Evolutionary conservation across 2,329 filamentous ascomycete species (phyloP).

Genomic region (Rhinocladiella similis): DNA sequence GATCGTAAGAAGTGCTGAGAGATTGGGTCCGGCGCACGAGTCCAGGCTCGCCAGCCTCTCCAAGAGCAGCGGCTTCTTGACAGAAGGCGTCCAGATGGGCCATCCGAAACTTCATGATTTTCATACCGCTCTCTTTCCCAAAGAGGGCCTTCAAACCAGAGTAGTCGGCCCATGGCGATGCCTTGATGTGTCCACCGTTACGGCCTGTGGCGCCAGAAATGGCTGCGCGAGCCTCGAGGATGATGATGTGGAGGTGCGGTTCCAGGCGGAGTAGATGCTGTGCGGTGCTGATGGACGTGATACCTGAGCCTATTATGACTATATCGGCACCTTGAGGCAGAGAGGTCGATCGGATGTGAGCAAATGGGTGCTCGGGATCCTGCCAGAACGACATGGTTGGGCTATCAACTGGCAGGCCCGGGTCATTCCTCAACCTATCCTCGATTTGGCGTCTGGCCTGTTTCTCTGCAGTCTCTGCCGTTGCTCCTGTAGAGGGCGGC

Average conservation of each 20-base stretch:
- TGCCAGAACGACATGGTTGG: conserved; percentile 41
- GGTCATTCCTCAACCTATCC: conserved; percentile 31
- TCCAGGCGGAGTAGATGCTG: conserved; percentile 34
- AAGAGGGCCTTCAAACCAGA: conserved; percentile 13
- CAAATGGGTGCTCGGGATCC: conserved; percentile 30
- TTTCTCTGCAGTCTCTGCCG: too few species aligned
- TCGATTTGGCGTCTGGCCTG: too few species aligned
- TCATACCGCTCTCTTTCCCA: conserved; percentile 23
- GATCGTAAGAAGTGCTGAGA: conserved; percentile 16
- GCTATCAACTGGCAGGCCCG: conserved; percentile 38
- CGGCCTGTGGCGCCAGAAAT: conserved; percentile 40
- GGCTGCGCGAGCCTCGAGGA: conserved; percentile 38
- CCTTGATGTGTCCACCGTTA: conserved; percentile 39
- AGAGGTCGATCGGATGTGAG: conserved; percentile 18
- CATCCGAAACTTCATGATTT: conserved; percentile 32
- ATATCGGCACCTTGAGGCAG: conserved; percentile 32
- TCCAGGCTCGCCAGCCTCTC: conserved; percentile 25
- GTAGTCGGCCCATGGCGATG: conserved; percentile 21
- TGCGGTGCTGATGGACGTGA: conserved; percentile 36
- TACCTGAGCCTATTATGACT: conserved; percentile 40
- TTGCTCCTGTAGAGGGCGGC: too few species aligned
- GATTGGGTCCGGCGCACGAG: conserved; percentile 19
- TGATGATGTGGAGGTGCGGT: conserved; percentile 31
- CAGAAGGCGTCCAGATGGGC: conserved; percentile 23
- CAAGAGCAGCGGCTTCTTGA: conserved; percentile 16